These are phyloP conservation scores for Solanum arcanum DNA, from an alignment of 257 asterid genomes.

Conservation along the genomic window DNA sequence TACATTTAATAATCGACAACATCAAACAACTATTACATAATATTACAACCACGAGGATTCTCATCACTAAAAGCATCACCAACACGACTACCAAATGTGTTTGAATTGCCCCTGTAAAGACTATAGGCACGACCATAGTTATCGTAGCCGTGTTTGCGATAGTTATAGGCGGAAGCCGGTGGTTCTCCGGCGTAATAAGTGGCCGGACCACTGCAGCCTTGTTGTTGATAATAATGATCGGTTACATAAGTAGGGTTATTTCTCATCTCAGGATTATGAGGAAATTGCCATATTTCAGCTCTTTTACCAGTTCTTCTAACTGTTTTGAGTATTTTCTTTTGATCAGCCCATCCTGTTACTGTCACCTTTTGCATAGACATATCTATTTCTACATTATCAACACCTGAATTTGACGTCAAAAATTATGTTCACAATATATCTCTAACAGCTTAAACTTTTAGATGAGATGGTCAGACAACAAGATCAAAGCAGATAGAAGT, in stretches of 20 bases:
- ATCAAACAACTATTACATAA: conserved; percentile 28
- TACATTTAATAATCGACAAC: too few relatives aligned
- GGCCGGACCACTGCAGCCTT: conserved; percentile 31
- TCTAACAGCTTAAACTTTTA: too few relatives aligned
- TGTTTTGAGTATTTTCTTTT: conserved; percentile 50
- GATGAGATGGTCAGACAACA: too few relatives aligned
- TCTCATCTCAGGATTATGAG: conserved; percentile 40
- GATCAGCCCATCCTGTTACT: conserved; percentile 59
- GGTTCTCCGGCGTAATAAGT: conserved; percentile 23
- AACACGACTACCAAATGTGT: conserved; percentile 36
- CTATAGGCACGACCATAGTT: conserved; percentile 5
- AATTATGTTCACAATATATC: too few relatives aligned
- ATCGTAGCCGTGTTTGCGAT: conserved; percentile 66
- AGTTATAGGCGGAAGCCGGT: conserved; percentile 50
- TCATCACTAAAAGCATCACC: conserved; percentile 71
- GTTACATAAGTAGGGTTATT: conserved; percentile 24
- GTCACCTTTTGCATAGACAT: conserved; percentile 68
- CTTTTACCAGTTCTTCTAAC: conserved; percentile 57
- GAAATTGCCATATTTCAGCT: conserved; percentile 69
- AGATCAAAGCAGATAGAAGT: too few relatives aligned
- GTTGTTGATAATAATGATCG: conserved; percentile 16
- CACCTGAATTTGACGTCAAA: conserved; percentile 21
- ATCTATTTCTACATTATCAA: conserved; percentile 64
- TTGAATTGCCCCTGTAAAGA: conserved; percentile 3
- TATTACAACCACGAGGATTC: conserved; percentile 41